A percentile compares a stretch with the other conserved stretches of the same genome.
phyloP scores from a whole-genome alignment of 495 filamentous ascomycete species.

The Penicillium angulare region DNA sequence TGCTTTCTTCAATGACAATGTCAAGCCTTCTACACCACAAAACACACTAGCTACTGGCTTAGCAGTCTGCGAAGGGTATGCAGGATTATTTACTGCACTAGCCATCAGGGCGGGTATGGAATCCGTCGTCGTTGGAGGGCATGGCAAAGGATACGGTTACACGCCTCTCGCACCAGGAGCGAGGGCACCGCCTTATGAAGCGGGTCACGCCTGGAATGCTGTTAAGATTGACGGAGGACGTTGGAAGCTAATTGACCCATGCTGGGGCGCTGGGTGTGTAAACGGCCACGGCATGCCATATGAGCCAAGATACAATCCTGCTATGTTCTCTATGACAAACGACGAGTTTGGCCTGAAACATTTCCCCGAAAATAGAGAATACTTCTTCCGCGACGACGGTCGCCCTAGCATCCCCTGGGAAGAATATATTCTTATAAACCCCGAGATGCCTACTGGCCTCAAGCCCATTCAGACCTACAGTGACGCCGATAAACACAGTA shows the following conservation, averaged over 20 bases:
- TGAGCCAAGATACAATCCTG: conserved; percentile 62
- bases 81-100: conserved; percentile 73
- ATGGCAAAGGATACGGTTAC: conserved; percentile 86
- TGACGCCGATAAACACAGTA: conserved; percentile 56
- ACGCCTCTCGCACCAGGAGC: conserved; percentile 51
- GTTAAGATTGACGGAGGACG: conserved; percentile 78
- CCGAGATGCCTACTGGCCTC: conserved; percentile 37
- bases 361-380: conserved; percentile 64
- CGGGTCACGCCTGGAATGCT: conserved; percentile 88
- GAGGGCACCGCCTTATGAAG: conserved; percentile 54
- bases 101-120: conserved; percentile 74
- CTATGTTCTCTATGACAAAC: conserved; percentile 76
- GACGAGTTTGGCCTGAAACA: conserved; percentile 77
- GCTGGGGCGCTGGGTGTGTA: conserved; percentile 83
- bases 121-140: conserved; percentile 65
- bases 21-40: conserved; percentile 64
- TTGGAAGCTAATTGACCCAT: conserved; percentile 90
- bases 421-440: conserved; percentile 66
- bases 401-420: conserved; percentile 63
- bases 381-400: conserved; percentile 69
- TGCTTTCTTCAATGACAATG: conserved; percentile 68
- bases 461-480: conserved; percentile 52
- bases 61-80: conserved; percentile 91
- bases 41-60: conserved; percentile 69
- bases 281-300: conserved; percentile 54